Evolutionary conservation across 129 eudicot species (phyloP).

Genomic region (Helianthus annuus): HanXRQr2.0-SUNRISE NC_035449.2:3350989-3351488

Average conservation of each 20-base stretch:
- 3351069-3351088: too few relatives aligned
- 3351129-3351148: constrained; percentile 43
- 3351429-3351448: not conserved
- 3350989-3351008: too few relatives aligned
- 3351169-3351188: constrained; percentile 85
- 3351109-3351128: not conserved
- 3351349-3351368: constrained; percentile 68
- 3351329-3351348: constrained; percentile 20
- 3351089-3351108: not conserved
- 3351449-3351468: not conserved
- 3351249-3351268: constrained; percentile 96
- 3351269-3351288: not conserved
- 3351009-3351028: too few relatives aligned
- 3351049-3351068: too few relatives aligned
- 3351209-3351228: constrained; percentile 94
- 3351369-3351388: constrained; percentile 78
- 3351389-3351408: constrained; percentile 79
- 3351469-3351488: not conserved
- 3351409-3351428: constrained; percentile 53
- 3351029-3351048: too few relatives aligned
- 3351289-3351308: not conserved
- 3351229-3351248: constrained; percentile 89
- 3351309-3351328: not conserved
- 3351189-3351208: constrained; percentile 94
- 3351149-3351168: constrained; percentile 66